Evolutionary conservation across 257 asterid species (phyloP).

Genomic region (Thymus quinquecostatus): DNA sequence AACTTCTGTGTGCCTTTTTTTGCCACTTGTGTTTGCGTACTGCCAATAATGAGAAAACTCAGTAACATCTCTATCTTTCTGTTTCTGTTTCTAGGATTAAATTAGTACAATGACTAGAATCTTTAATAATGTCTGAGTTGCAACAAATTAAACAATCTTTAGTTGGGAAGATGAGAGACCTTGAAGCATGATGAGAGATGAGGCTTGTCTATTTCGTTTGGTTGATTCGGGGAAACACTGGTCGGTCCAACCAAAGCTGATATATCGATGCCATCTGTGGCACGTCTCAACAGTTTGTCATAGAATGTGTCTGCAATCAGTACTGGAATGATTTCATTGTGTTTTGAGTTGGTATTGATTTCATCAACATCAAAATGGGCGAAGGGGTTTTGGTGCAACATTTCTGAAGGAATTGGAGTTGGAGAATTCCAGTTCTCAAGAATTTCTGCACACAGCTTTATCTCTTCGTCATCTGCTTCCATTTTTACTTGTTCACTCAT

Average conservation of each 20-base stretch:
- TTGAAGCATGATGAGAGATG: neutral
- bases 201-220: neutral
- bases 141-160: neutral
- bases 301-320: slow-evolving; percentile 39
- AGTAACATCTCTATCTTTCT: no score
- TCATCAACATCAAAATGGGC: slow-evolving; percentile 14
- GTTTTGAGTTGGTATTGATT: neutral
- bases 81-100: no score
- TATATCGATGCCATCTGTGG: slow-evolving; percentile 32
- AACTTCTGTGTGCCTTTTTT: neutral
- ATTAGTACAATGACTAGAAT: no score
- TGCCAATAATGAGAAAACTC: neutral
- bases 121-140: neutral
- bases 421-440: slow-evolving; percentile 39
- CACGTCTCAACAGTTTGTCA: slow-evolving; percentile 29
- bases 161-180: neutral
- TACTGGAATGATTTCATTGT: slow-evolving; percentile 6
- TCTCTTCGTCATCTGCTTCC: slow-evolving; percentile 27
- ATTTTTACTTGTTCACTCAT: slow-evolving; percentile 4
- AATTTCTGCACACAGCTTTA: slow-evolving; percentile 36
- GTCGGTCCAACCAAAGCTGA: neutral
- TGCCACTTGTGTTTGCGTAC: neutral
- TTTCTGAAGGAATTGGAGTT: slow-evolving; percentile 24
- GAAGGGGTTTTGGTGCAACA: slow-evolving; percentile 25
- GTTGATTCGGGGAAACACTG: slow-evolving; percentile 5